Conservation (phyloP, 768 basidiomycete genomes). For the Grammothele lineata region DNA sequence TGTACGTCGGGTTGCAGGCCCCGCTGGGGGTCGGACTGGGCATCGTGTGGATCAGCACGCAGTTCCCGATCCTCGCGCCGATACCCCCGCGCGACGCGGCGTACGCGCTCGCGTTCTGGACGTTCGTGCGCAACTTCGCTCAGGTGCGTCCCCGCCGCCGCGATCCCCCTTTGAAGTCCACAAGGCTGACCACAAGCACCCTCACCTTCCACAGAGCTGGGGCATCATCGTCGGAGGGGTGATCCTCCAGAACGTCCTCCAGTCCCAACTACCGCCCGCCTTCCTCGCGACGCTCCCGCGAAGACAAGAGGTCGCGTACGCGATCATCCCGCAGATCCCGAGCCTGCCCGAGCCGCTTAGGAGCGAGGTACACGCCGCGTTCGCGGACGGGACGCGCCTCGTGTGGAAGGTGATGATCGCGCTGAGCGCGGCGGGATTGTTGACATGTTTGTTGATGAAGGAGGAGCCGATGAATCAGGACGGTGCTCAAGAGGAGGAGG, state of each 20-base stretch:
- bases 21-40: conserved; percentile 29
- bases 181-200: too few relatives aligned
- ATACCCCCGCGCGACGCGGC: conserved; percentile 25
- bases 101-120: conserved; percentile 29
- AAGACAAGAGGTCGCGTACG: conserved; percentile 23
- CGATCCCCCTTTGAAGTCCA: too few relatives aligned
- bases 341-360: conserved; percentile 19
- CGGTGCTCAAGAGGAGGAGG: too few relatives aligned
- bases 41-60: not conserved
- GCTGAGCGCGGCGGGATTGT: conserved; percentile 23
- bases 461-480: conserved; percentile 13
- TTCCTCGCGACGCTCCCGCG: conserved; percentile 24
- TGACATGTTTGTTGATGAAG: conserved; percentile 24
- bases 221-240: conserved; percentile 30
- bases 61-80: conserved; percentile 4
- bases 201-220: conserved; percentile 21
- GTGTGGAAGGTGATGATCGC: conserved; percentile 31
- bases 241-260: conserved; percentile 34
- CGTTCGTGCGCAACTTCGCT: conserved; percentile 14
- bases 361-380: conserved; percentile 24
- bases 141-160: too few relatives aligned
- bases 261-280: conserved; percentile 21
- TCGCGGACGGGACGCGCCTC: conserved; percentile 22
- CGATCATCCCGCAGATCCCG: conserved; percentile 28
- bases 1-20: conserved; percentile 17